Evolutionary conservation across 805 yeast genomes (phyloP), one percentile per base, ranked within the genome.

Genomic region (Metschnikowia cubensis): DNA sequence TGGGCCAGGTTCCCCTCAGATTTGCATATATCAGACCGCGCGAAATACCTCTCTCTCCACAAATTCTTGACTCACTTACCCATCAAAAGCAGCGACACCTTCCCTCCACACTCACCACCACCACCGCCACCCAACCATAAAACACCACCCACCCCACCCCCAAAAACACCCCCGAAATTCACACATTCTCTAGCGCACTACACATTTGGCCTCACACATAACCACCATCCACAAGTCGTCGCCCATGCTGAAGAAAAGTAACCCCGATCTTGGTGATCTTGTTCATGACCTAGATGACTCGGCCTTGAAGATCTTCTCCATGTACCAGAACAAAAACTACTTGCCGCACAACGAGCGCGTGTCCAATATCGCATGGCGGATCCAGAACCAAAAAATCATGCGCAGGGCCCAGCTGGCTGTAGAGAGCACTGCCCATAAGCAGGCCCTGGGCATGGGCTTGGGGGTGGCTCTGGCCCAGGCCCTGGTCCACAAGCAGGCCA

Each of bases 341-440:
- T 57, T 74, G 45, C 78, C 78, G 7, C 73, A 74, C 55, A 70
- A 67, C 53, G 63, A 70, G 50, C 59, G 78, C 38, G 71, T 74
- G 25, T 61, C 69, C 35, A 74, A 74, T 57, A 66, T 74, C 14
- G 77, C 78, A 6, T 73, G 77, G 77, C 62, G 78, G 49, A 72
- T 74, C 49, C 75, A 74, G 44, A 73, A 70, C 56, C 60, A 60
- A 37, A 73, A 73, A 52, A 21, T 64, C 35, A 35, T 68, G 48
- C 48, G 47, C 34, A 47, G 49, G 37, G 45, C 33, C 15, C 42
- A 38, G 29, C n/a, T 33, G 48, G 18, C 51, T 37, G 10, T 15
- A 38, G 31, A 55, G 39, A 29, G 33, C 35, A 15, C 38, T 29
- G 38, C 21, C 31, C 7, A 17, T 8, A 20, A 38, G 22, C 33